phyloP scores from a whole-genome alignment of 2,329 filamentous ascomycete genomes.

The Trichoderma sp. region DNA sequence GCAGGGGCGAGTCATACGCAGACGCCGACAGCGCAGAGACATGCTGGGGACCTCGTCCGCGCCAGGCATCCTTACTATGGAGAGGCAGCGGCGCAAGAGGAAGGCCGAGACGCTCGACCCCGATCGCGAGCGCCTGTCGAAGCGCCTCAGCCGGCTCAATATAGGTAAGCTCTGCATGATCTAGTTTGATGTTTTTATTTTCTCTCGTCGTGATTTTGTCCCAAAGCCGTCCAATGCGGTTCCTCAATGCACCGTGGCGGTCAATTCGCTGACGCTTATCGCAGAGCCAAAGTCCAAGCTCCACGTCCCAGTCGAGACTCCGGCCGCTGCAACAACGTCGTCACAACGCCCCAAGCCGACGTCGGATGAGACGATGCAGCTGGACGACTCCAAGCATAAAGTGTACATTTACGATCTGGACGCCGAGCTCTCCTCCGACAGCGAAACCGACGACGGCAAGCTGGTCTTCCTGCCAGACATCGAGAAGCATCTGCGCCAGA shows the following conservation, averaged over 20 bases:
- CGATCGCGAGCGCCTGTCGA: conserved; percentile 78
- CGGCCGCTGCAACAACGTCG: conserved; percentile 25
- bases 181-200: not conserved
- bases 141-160: conserved; percentile 77
- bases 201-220: no score
- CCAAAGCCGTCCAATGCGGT: not conserved
- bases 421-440: conserved; percentile 67
- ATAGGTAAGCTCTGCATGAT: conserved; percentile 56
- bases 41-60: conserved; percentile 22
- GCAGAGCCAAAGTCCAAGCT: conserved; percentile 62
- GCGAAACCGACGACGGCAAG: conserved; percentile 48
- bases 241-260: not conserved
- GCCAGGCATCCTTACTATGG: conserved; percentile 14
- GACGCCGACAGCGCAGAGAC: conserved; percentile 5
- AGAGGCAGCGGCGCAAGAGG: conserved; percentile 46
- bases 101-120: conserved; percentile 59
- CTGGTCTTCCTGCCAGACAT: conserved; percentile 83
- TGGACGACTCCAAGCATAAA: conserved; percentile 83
- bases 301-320: conserved; percentile 61
- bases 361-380: conserved; percentile 65
- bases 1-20: conserved; percentile 3
- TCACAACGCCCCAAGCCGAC: conserved; percentile 14
- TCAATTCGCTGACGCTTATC: conserved; percentile 18
- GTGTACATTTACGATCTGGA: conserved; percentile 91
- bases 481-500: conserved; percentile 70